Evolutionary conservation across 805 yeast genomes (phyloP).

Genomic region (Blastobotrys terrestris): DNA sequence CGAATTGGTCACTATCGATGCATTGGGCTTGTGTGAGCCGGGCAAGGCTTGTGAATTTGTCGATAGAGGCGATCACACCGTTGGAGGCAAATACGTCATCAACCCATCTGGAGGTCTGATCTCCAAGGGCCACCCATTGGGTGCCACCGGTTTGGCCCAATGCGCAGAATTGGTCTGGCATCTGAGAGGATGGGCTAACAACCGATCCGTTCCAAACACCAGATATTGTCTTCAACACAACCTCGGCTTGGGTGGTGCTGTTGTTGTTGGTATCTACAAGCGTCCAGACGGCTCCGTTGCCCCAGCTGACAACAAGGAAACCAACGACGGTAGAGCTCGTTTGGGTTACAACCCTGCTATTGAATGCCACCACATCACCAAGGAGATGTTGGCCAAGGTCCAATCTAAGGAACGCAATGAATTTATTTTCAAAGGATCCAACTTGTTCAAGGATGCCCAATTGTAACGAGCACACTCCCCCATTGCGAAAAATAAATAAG

Average conservation of each 20-base stretch:
- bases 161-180: constrained; percentile 25
- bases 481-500: too few species aligned
- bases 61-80: constrained; percentile 20
- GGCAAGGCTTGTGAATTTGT: constrained; percentile 23
- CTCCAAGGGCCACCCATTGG: constrained; percentile 25
- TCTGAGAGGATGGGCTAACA: constrained; percentile 24
- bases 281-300: constrained; percentile 17
- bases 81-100: constrained; percentile 23
- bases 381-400: constrained; percentile 12
- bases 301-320: constrained; percentile 11
- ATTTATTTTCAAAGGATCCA: background rate
- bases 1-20: constrained; percentile 22
- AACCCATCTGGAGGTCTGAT: constrained; percentile 26
- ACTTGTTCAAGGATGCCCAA: background rate
- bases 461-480: too few species aligned
- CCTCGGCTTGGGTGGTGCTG: constrained; percentile 24
- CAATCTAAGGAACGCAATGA: constrained; percentile 5
- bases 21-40: constrained; percentile 20
- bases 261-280: constrained; percentile 20
- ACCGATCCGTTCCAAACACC: constrained; percentile 19
- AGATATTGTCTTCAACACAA: constrained; percentile 22
- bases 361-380: constrained; percentile 17
- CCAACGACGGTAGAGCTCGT: constrained; percentile 19
- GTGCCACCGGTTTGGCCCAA: constrained; percentile 25
- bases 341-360: constrained; percentile 23